Percentiles rank a stretch among this genome's conserved stretches.
These are phyloP conservation scores for Fraxinus quadrangulata DNA, from an alignment of 257 asterid species.

Conservation along the genomic window DNA sequence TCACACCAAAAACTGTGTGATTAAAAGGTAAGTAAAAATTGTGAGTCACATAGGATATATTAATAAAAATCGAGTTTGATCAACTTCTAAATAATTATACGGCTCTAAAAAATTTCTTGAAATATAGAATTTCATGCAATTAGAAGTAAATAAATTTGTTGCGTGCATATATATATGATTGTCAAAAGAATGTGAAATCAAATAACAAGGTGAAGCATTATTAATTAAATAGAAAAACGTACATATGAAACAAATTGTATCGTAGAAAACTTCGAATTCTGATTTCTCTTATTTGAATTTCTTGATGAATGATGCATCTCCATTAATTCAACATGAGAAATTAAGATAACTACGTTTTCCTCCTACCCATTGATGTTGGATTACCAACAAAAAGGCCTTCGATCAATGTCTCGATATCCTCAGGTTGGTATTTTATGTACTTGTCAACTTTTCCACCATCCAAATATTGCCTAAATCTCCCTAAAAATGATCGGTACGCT, in stretches of 20 bases:
- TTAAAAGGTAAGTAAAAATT: too few species aligned
- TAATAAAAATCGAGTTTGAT: too few species aligned
- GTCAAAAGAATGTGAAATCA: too few species aligned
- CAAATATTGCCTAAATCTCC: slow-evolving; percentile 67
- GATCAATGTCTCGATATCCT: slow-evolving; percentile 72
- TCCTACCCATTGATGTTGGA: slow-evolving; percentile 60
- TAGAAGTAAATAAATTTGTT: too few species aligned
- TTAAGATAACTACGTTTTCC: slow-evolving; percentile 36
- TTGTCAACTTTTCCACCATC: slow-evolving; percentile 61
- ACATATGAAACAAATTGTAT: not conserved
- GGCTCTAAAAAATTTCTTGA: too few species aligned
- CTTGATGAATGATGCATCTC: not conserved
- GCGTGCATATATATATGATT: not conserved
- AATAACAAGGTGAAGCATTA: not conserved
- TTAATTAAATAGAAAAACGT: not conserved
- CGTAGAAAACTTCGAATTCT: not conserved
- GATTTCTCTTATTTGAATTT: not conserved
- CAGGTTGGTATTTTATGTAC: slow-evolving; percentile 82
- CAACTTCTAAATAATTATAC: too few species aligned
- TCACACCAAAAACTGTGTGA: too few species aligned
- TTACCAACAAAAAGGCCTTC: slow-evolving; percentile 80
- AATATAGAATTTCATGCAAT: too few species aligned
- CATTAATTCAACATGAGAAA: not conserved
- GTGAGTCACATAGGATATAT: too few species aligned
- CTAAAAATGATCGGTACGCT: slow-evolving; percentile 77